A percentile compares a stretch with the other conserved stretches of the same genome.
phyloP scores from a whole-genome alignment of 352 stramenopile species.

The Globisporangium emineosum region DNA sequence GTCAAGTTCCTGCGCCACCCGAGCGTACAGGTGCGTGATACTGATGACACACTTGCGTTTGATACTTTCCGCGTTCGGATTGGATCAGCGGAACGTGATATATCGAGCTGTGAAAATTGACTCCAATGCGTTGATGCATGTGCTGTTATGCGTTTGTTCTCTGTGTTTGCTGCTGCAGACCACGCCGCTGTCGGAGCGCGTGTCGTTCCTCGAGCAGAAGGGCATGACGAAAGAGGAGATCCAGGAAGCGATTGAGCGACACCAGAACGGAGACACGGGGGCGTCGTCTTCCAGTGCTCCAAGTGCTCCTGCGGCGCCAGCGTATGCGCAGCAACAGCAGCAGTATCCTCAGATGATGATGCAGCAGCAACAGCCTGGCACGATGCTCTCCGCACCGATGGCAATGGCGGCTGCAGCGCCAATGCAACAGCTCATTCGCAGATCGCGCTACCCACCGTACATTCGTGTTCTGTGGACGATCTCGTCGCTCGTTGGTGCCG shows the following conservation, averaged over 20 bases:
- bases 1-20: constrained; percentile 82
- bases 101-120: background rate
- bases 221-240: constrained; percentile 81
- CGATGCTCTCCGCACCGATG: constrained; percentile 36
- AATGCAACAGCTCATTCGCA: constrained; percentile 40
- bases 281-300: background rate
- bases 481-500: constrained; percentile 65
- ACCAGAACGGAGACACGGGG: constrained; percentile 31
- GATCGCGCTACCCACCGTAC: constrained; percentile 46
- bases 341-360: constrained; percentile 2
- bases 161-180: constrained; percentile 19
- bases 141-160: constrained; percentile 1
- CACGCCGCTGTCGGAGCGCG: constrained; percentile 71
- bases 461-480: constrained; percentile 64
- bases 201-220: constrained; percentile 80
- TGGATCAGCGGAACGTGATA: background rate
- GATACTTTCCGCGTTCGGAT: background rate
- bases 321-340: constrained; percentile 14
- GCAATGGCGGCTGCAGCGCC: constrained; percentile 44
- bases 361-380: constrained; percentile 11
- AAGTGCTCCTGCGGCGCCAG: background rate
- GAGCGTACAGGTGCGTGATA: constrained; percentile 58
- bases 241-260: constrained; percentile 68
- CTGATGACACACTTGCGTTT: background rate
- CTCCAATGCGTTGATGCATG: background rate